phyloP scores from a whole-genome alignment of 768 basidiomycete species.

The Tulasnella sp. region DNA sequence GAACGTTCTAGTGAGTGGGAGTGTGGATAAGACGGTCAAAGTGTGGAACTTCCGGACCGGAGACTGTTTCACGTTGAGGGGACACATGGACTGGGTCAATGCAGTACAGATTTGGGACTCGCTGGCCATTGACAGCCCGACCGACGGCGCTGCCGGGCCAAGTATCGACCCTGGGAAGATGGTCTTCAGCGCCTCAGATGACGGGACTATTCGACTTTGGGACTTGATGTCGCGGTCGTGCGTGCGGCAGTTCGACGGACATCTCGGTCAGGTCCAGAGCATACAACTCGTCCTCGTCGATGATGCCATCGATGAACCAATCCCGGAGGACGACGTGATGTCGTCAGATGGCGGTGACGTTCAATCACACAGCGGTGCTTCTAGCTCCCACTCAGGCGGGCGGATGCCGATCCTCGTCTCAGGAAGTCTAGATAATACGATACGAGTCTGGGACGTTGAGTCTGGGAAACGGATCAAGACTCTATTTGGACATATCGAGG shows the following conservation, averaged over 20 bases:
- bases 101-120: conserved; percentile 88
- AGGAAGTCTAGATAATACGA: conserved; percentile 87
- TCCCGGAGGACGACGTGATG: conserved; percentile 22
- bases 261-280: conserved; percentile 91
- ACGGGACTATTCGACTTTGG: conserved; percentile 89
- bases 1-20: conserved; percentile 85
- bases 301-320: conserved; percentile 30
- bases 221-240: conserved; percentile 74
- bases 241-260: conserved; percentile 74
- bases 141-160: conserved; percentile 15
- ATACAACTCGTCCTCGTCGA: conserved; percentile 67
- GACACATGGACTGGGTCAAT: conserved; percentile 95
- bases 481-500: conserved; percentile 95
- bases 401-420: conserved; percentile 69
- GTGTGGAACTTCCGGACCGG: conserved; percentile 90
- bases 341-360: too few relatives aligned
- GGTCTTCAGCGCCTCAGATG: conserved; percentile 95
- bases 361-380: too few relatives aligned
- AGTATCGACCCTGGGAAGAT: conserved; percentile 57
- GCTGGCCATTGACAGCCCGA: conserved; percentile 26
- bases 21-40: conserved; percentile 89
- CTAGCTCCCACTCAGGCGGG: conserved; percentile 13
- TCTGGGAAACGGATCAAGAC: conserved; percentile 67
- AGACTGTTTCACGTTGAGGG: conserved; percentile 83
- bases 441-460: conserved; percentile 93